Evolutionary conservation across 306 rosid species (phyloP).

Genomic region (Casuarina equisetifolia): DNA sequence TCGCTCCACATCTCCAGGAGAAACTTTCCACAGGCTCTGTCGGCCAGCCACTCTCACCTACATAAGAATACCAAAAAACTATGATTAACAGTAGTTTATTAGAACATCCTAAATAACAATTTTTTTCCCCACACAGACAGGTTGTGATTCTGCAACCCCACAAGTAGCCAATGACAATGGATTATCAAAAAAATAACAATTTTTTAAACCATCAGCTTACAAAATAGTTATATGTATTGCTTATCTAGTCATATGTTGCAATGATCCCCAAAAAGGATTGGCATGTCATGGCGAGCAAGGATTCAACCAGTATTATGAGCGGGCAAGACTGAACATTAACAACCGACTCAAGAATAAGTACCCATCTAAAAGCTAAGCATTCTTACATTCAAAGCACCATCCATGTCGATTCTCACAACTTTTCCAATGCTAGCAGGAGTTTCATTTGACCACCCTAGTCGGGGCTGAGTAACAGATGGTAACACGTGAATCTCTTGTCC

Average conservation of each 20-base stretch:
- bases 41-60: conserved; percentile 87
- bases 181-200: background rate
- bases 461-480: conserved; percentile 76
- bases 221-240: background rate
- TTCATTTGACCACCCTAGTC: conserved; percentile 97
- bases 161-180: conserved; percentile 6
- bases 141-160: conserved; percentile 4
- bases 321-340: background rate
- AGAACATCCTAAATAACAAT: conserved; percentile 10
- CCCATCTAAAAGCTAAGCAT: conserved; percentile 19
- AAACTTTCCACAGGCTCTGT: conserved; percentile 91
- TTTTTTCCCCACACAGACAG: conserved; percentile 1
- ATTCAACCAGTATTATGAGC: background rate
- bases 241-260: conserved; percentile 1
- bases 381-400: conserved; percentile 95
- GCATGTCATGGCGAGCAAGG: conserved; percentile 3
- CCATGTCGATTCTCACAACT: conserved; percentile 83
- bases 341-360: background rate
- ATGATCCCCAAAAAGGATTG: background rate
- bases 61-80: conserved; percentile 36
- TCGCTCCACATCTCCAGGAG: conserved; percentile 96
- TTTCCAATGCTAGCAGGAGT: conserved; percentile 90
- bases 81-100: background rate
- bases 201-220: background rate
- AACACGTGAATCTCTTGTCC: conserved; percentile 86